phyloP scores from a whole-genome alignment of 2,329 filamentous ascomycete species.

The Stachybotrys echinatus region DNA sequence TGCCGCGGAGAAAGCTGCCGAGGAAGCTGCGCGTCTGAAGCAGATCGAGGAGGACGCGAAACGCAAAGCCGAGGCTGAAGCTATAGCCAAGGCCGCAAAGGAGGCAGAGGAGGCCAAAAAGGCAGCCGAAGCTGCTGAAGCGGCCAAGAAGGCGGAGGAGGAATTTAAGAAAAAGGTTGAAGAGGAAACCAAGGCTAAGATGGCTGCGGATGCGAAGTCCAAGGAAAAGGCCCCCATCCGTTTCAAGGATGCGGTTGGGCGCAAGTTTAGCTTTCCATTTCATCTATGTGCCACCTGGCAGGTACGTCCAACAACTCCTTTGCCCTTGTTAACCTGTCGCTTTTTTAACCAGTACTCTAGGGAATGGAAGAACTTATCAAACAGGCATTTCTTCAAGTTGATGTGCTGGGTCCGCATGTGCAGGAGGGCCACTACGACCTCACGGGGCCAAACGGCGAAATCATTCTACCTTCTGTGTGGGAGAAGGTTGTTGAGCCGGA shows the following conservation, averaged over 20 bases:
- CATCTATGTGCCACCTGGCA: conserved; percentile 78
- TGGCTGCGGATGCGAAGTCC: conserved; percentile 42
- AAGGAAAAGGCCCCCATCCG: conserved; percentile 70
- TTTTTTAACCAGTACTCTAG: conserved; percentile 32
- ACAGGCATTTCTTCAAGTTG: conserved; percentile 76
- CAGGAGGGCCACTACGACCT: conserved; percentile 76
- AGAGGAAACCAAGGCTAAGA: conserved; percentile 46
- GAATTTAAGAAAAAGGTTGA: conserved; percentile 57
- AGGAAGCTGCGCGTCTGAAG: conserved; percentile 35
- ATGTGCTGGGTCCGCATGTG: conserved; percentile 70
- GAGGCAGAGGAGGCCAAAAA: conserved; percentile 30
- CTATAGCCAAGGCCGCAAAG: conserved; percentile 34
- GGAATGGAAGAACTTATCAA: conserved; percentile 84
- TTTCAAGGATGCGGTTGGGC: conserved; percentile 86
- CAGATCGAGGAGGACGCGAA: conserved; percentile 36
- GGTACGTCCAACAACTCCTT: conserved; percentile 44
- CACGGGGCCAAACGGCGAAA: conserved; percentile 72
- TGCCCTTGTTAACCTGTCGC: neutral
- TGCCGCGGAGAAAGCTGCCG: conserved; percentile 29
- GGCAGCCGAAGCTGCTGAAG: conserved; percentile 38
- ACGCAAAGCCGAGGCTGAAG: conserved; percentile 31
- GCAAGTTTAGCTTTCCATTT: conserved; percentile 91
- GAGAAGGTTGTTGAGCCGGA: conserved; percentile 77
- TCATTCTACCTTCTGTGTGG: conserved; percentile 75
- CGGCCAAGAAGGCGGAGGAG: conserved; percentile 50